Percentiles rank a stretch among this genome's conserved stretches.
These are phyloP conservation scores for Myxozyma sirexii DNA, from an alignment of 805 yeast species.

Conservation along the genomic window DNA sequence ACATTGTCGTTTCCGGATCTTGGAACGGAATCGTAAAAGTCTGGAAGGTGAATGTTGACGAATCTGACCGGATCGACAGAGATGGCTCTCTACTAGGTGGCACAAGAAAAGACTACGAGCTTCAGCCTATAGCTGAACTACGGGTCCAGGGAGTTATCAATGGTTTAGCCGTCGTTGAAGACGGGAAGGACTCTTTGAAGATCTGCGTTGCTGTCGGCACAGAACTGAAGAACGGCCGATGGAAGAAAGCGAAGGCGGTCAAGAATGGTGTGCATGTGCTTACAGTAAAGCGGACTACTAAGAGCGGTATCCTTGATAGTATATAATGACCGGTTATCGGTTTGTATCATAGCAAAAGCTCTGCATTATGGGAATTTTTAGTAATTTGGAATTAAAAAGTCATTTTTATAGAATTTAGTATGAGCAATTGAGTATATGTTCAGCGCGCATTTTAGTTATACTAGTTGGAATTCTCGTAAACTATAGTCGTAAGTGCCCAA, in stretches of 20 bases:
- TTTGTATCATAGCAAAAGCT: constrained; percentile 8
- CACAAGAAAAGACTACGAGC: constrained; percentile 13
- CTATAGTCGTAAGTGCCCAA: no score
- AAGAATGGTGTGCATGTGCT: constrained; percentile 26
- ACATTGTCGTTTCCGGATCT: constrained; percentile 85
- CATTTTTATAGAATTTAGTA: no score
- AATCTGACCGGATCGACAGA: constrained; percentile 9
- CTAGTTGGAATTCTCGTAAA: no score
- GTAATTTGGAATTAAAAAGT: background rate
- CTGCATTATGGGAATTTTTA: constrained; percentile 2
- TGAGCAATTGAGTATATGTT: no score
- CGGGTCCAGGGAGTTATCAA: constrained; percentile 26
- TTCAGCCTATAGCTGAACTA: constrained; percentile 19
- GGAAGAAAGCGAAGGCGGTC: constrained; percentile 12
- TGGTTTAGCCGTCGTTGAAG: constrained; percentile 26
- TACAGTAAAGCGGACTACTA: constrained; percentile 10
- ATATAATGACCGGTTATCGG: background rate
- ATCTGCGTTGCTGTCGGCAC: constrained; percentile 26
- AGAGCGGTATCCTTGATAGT: constrained; percentile 1
- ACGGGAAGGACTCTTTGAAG: constrained; percentile 8
- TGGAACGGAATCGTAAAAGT: constrained; percentile 74
- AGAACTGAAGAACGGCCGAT: constrained; percentile 27
- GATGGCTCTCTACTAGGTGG: constrained; percentile 14
- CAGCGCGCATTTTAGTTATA: no score
- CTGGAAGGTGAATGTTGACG: constrained; percentile 52